These are phyloP conservation scores for Fusarium dlaminii DNA, from an alignment of 2,329 filamentous ascomycete genomes.

Conservation along the genomic window DNA sequence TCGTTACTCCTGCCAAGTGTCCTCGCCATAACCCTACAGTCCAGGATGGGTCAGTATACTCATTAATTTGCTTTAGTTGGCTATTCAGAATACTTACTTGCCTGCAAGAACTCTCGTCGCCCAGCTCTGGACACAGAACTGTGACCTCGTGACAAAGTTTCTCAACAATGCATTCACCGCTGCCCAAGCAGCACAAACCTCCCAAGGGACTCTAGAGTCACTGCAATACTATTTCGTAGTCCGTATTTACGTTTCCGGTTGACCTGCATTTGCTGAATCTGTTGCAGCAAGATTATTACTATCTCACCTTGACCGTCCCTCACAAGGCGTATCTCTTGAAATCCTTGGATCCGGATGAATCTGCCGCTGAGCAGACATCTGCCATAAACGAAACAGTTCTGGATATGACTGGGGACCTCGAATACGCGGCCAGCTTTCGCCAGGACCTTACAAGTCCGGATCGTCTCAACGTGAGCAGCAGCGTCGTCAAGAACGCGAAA, in stretches of 20 bases:
- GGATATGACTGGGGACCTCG: neutral
- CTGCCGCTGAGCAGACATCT: neutral
- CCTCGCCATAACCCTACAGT: neutral
- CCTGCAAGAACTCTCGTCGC: neutral
- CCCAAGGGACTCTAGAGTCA: neutral
- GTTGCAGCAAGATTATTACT: neutral
- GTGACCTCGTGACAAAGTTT: neutral
- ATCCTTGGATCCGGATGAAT: neutral
- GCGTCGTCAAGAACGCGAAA: neutral
- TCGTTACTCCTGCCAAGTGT: neutral
- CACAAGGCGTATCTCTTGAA: neutral
- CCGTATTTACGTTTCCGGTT: fast-evolving
- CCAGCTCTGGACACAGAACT: neutral
- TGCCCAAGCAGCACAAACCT: neutral
- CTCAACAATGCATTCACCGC: neutral
- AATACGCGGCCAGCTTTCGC: neutral
- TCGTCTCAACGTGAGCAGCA: neutral
- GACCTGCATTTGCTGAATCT: neutral
- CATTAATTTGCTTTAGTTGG: fast-evolving
- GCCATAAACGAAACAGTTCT: neutral
- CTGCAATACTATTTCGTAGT: neutral
- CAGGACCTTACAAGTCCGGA: neutral
- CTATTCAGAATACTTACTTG: fast-evolving
- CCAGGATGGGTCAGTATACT: neutral
- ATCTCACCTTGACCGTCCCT: neutral